These are phyloP conservation scores for Pseudoturritis turrita DNA, from an alignment of 345 rosid genomes.

Conservation along the genomic window DNA sequence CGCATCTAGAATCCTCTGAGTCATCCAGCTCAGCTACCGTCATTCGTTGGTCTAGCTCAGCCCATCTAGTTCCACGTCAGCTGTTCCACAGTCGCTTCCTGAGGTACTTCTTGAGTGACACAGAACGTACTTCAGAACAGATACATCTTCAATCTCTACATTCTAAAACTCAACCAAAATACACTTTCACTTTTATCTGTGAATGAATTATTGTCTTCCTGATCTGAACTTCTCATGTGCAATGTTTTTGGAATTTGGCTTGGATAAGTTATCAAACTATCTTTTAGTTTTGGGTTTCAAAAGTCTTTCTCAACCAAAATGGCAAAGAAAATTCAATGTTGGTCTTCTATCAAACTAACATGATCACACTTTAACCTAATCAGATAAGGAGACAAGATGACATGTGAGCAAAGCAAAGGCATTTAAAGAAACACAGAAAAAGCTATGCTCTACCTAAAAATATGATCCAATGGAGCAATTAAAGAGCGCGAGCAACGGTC, in stretches of 20 bases:
- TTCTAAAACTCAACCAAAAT: too few species aligned
- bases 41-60: too few species aligned
- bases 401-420: background rate
- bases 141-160: too few species aligned
- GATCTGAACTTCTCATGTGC: background rate
- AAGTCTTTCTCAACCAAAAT: slow-evolving; percentile 1
- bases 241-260: background rate
- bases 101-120: too few species aligned
- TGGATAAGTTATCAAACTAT: slow-evolving; percentile 63
- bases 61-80: too few species aligned
- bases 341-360: slow-evolving; percentile 6
- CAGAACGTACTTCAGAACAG: too few species aligned
- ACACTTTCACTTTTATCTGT: too few species aligned
- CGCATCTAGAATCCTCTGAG: too few species aligned
- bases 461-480: background rate
- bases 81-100: too few species aligned
- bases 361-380: slow-evolving; percentile 25
- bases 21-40: too few species aligned
- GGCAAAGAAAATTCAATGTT: background rate
- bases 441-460: background rate
- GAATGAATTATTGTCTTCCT: background rate
- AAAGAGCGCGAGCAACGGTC: background rate
- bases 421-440: background rate
- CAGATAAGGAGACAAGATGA: slow-evolving; percentile 28
- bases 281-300: background rate